Percentiles rank a stretch among this genome's conserved stretches.
Evolutionary conservation across 2,329 filamentous ascomycete genomes (phyloP).

Genomic region (Keithomyces neogunnii): DNA sequence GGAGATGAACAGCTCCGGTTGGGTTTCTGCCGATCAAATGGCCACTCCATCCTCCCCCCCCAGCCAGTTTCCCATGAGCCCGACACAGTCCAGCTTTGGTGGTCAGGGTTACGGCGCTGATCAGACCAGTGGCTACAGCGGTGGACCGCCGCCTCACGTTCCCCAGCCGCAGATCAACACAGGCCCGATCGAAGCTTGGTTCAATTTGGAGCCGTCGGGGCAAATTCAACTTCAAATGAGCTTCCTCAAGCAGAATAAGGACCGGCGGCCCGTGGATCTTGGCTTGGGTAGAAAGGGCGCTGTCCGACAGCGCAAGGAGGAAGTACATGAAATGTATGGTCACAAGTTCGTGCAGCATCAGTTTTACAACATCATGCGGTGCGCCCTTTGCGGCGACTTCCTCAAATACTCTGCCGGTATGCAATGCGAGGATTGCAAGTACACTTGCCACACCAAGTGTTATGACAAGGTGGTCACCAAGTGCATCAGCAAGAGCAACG

Average conservation of each 20-base stretch:
- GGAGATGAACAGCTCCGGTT: conserved; percentile 88
- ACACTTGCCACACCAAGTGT: conserved; percentile 97
- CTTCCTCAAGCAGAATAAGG: conserved; percentile 85
- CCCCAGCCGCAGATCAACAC: conserved; percentile 43
- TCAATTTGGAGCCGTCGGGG: conserved; percentile 89
- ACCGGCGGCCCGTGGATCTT: conserved; percentile 73
- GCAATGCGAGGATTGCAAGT: conserved; percentile 99
- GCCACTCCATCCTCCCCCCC: conserved; percentile 46
- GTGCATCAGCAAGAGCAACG: conserved; percentile 98
- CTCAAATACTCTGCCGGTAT: conserved; percentile 98
- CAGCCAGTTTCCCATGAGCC: conserved; percentile 49
- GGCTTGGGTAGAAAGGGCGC: conserved; percentile 92
- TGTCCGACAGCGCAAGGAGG: conserved; percentile 94
- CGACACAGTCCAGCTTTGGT: conserved; percentile 34
- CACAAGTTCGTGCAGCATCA: conserved; percentile 99
- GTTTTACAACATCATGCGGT: conserved; percentile 99
- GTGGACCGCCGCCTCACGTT: conserved; percentile 18
- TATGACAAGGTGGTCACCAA: conserved; percentile 96
- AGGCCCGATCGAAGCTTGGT: conserved; percentile 83
- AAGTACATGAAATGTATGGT: conserved; percentile 96
- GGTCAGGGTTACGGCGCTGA: conserved; percentile 27
- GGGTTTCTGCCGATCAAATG: conserved; percentile 97
- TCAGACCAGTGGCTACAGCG: conserved; percentile 18
- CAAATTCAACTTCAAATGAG: conserved; percentile 86
- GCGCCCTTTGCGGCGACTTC: conserved; percentile 93